Evolutionary conservation across 345 rosid genomes (phyloP), one percentile per base, ranked within the genome.

Genomic region (Toxicodendron radicans): DNA sequence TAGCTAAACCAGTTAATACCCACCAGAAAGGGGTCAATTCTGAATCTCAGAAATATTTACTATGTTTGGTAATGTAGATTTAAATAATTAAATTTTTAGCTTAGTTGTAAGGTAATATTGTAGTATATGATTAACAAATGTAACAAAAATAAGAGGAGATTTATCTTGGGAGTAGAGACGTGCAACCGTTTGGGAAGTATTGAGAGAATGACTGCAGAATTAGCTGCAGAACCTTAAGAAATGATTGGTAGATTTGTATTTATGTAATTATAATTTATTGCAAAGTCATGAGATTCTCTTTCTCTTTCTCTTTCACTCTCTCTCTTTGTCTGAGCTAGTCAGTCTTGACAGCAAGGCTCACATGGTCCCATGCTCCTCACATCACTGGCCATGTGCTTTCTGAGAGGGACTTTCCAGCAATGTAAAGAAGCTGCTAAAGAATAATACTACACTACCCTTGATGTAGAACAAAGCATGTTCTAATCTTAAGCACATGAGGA

Each of bases 331-430:
- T 32, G 16, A 11, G 11, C 17, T 58, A 52, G 32, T 18, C 63
- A 32, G 75, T 68, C 77, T 80, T 79, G 78, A 78, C 79, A 74
- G 77, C 46, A 27, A 58, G 8, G 75, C 71, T 84, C 93, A 87
- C 92, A 86, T 89, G 97, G 89, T 67, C 92, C 91, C 87, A 85
- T 67, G 86, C 77, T 85, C 71, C 79, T 82, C 67, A 62, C 78
- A 77, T 80, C 87, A 87, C 83, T 85, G 89, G 57, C 72, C 88
- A 85, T 88, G 92, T 83, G 92, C 86, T 82, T 88, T 85, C 85
- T 70, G 88, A 86, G 80, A 77, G 85, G 68, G 89, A 88, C 90
- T 80, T 82, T 82, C 84, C 85, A 88, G 82, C 85, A 64, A 78
- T 20, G 63, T 52, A 8, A 57, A 18, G 45, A 24, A 52, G 6